A percentile compares a stretch with the other conserved stretches of the same genome.
Conservation (phyloP, 257 asterid genomes). For the Nicotiana paniculata region DNA sequence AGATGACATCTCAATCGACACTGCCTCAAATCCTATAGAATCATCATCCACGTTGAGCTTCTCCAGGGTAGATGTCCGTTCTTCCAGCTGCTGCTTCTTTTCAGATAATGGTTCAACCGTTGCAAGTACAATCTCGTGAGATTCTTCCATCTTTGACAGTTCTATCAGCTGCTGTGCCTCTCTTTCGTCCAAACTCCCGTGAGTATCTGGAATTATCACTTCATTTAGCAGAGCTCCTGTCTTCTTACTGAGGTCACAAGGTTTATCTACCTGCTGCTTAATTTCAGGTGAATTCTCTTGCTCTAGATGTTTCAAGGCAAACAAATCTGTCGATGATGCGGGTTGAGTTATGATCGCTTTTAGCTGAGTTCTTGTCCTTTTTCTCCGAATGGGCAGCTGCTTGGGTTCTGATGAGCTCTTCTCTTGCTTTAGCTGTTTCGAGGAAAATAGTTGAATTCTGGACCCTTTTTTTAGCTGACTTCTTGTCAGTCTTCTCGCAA, state of each 20-base stretch:
- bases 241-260: background rate
- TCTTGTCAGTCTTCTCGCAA: background rate
- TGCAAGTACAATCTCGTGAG: background rate
- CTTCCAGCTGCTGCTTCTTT: background rate
- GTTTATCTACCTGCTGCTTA: background rate
- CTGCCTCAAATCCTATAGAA: slow-evolving; percentile 3
- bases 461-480: background rate
- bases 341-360: background rate
- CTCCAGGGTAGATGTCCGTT: background rate
- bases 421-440: background rate
- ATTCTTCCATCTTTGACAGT: background rate
- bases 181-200: background rate
- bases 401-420: background rate
- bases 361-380: background rate
- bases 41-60: background rate
- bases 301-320: background rate
- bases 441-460: background rate
- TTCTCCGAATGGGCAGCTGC: background rate
- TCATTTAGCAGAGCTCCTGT: background rate
- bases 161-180: background rate
- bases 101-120: background rate
- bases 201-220: background rate
- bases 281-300: background rate
- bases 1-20: background rate
- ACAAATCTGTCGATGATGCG: background rate